A percentile compares a stretch with the other conserved stretches of the same genome.
Evolutionary conservation across 176 grass and related monocot species (phyloP).

Genomic region (Olyra latifolia): DNA sequence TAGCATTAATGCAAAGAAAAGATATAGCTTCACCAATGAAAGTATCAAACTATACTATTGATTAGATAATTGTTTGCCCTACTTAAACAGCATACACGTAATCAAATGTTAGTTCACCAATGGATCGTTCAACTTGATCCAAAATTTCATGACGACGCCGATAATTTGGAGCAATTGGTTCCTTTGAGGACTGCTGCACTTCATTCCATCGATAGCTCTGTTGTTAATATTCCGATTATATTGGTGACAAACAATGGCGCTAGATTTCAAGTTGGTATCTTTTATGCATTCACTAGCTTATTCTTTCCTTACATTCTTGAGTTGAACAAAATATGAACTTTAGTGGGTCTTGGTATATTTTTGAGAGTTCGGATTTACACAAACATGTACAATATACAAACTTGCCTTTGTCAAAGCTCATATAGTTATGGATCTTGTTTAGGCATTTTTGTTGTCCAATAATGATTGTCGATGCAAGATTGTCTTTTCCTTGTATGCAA

Average conservation of each 20-base stretch:
- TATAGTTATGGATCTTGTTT: constrained; percentile 5
- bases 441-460: neutral
- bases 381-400: neutral
- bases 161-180: constrained; percentile 95
- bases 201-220: constrained; percentile 72
- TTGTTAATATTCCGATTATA: constrained; percentile 76
- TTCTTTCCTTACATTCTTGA: constrained; percentile 14
- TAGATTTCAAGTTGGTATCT: constrained; percentile 83
- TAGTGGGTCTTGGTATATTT: constrained; percentile 9
- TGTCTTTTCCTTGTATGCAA: constrained; percentile 18
- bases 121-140: constrained; percentile 96
- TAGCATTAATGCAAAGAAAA: too few species aligned
- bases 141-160: constrained; percentile 92
- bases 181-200: constrained; percentile 98
- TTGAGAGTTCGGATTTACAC: constrained; percentile 13
- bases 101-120: too few species aligned
- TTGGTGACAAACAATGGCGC: constrained; percentile 91
- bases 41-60: too few species aligned
- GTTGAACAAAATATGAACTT: constrained; percentile 13
- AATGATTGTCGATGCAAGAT: neutral
- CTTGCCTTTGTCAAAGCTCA: neutral
- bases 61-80: too few species aligned
- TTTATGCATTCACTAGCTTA: constrained; percentile 31
- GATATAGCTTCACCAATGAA: too few species aligned
- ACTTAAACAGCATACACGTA: too few species aligned